Base-by-base conservation (phyloP, 306 rosid species). In the Hippophae rhamnoides region DNA sequence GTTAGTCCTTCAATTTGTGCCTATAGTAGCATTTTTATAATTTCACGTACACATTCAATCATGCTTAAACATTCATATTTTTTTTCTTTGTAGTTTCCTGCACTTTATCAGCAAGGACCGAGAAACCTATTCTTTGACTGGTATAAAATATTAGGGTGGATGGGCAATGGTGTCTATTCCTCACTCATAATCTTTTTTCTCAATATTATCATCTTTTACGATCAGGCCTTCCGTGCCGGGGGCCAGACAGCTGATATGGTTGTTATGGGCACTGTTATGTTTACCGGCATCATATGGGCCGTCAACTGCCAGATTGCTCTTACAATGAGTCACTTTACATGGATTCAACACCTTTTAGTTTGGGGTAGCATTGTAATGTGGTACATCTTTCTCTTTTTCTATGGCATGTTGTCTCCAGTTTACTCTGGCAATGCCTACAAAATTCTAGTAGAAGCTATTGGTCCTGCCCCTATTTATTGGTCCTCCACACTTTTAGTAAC, bases 31-130 rank as follows among this genome's bases (percentile, higher is more conserved):
- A 41, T 52, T 51, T 63, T 31, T 31, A 31, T 31, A 31, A 31
- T 31, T 31, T 31, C 38, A 31, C 38, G 5, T 31, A 31, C 38
- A 31, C 38, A 31, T 31, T 31, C 38, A 31, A 31, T 31, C 43
- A 52, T 47, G 31, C 66, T 61, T 50, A 52, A 57, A 52, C 10
- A 46, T 57, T 50, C 38, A 31, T 31, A 31, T 2, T 11, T 8
- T 7, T 18, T 54, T 42, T 12, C 47, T 64, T 59, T 69, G 53
- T 84, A 93, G 99, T 93, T 93, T 78, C 99, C 97, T 31, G 99
- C 99, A 41, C 69, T 93, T 9, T 93, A 93, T 76, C 99, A 93
- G 72, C 99, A 93, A 82, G 99, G 97, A 54, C 90, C 97, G 7
- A 79, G 48, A 57, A 93, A 89, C 70, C 57, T 93, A 79, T 93